Percentiles rank a stretch among this genome's conserved stretches.
Conservation (phyloP, 306 rosid species). For the Gastrolobium villosum region DNA sequence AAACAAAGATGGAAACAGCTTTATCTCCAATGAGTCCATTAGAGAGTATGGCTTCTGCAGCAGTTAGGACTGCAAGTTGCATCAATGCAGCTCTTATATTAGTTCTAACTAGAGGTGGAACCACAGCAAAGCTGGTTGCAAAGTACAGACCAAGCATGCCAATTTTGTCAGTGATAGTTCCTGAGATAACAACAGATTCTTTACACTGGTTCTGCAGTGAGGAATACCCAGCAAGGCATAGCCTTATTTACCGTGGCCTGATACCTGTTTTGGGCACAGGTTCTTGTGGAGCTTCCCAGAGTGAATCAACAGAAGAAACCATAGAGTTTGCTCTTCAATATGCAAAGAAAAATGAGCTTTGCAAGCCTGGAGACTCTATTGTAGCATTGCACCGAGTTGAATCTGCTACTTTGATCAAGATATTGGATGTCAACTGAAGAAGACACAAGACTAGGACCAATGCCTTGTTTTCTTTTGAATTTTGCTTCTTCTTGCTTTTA, state of each 20-base stretch:
- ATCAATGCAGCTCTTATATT: constrained; percentile 50
- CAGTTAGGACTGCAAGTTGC: constrained; percentile 40
- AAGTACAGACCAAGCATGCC: constrained; percentile 74
- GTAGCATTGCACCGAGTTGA: constrained; percentile 38
- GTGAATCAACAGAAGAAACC: constrained; percentile 42
- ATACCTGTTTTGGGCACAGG: constrained; percentile 32
- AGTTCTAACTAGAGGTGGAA: constrained; percentile 56
- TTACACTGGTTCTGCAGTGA: constrained; percentile 57
- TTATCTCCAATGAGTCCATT: constrained; percentile 48
- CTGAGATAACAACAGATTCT: constrained; percentile 58
- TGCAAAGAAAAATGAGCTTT: constrained; percentile 30
- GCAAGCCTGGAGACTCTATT: constrained; percentile 22
- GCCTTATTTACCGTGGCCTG: constrained; percentile 40
- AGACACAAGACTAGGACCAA: background rate
- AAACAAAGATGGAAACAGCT: constrained; percentile 15
- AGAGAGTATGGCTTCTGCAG: constrained; percentile 56
- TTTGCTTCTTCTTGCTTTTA: background rate
- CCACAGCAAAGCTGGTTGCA: constrained; percentile 61
- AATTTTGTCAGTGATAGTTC: constrained; percentile 58
- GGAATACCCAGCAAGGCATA: constrained; percentile 39
- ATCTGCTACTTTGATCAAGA: constrained; percentile 20
- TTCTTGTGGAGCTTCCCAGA: constrained; percentile 19
- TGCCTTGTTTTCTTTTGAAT: constrained; percentile 5
- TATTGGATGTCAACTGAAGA: constrained; percentile 33
- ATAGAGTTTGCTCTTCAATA: constrained; percentile 27